phyloP scores from a whole-genome alignment of 2,329 filamentous ascomycete species.

The Diaporthe eres region DNA sequence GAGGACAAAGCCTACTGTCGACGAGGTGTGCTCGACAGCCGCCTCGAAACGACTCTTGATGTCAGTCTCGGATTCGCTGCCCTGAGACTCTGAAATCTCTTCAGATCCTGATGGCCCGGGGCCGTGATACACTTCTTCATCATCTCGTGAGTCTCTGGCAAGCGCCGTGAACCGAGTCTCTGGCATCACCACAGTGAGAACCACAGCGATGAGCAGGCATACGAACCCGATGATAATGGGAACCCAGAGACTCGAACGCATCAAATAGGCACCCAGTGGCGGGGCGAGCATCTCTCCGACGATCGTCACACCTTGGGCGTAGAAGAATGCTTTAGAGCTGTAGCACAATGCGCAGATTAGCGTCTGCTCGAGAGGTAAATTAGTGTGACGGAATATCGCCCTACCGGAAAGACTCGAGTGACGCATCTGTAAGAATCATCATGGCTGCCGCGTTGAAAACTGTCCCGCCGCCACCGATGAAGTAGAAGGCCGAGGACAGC shows the following conservation, averaged over 20 bases:
- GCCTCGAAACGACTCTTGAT: neutral
- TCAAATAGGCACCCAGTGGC: neutral
- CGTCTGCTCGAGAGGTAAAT: too few relatives aligned
- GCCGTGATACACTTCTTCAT: neutral
- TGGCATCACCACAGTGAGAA: neutral
- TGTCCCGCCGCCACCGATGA: slow-evolving; percentile 3
- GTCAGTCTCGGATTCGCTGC: neutral
- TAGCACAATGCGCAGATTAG: neutral
- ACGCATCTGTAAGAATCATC: slow-evolving; percentile 17
- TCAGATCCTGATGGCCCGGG: neutral
- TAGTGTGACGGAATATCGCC: too few relatives aligned
- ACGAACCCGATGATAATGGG: neutral
- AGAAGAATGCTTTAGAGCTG: slow-evolving; percentile 19
- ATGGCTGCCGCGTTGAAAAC: slow-evolving; percentile 5
- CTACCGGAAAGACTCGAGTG: slow-evolving; percentile 14
- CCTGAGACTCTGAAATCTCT: neutral
- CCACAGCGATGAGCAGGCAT: neutral
- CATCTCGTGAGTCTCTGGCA: neutral
- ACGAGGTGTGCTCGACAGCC: neutral
- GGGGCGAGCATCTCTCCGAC: slow-evolving; percentile 17
- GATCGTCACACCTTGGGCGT: slow-evolving; percentile 1
- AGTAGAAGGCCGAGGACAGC: slow-evolving; percentile 12
- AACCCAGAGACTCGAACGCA: neutral
- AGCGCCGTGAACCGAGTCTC: neutral
- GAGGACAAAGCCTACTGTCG: neutral